Conservation (phyloP, 2,329 filamentous ascomycete genomes). For the Colletotrichum brevisporum region DNA sequence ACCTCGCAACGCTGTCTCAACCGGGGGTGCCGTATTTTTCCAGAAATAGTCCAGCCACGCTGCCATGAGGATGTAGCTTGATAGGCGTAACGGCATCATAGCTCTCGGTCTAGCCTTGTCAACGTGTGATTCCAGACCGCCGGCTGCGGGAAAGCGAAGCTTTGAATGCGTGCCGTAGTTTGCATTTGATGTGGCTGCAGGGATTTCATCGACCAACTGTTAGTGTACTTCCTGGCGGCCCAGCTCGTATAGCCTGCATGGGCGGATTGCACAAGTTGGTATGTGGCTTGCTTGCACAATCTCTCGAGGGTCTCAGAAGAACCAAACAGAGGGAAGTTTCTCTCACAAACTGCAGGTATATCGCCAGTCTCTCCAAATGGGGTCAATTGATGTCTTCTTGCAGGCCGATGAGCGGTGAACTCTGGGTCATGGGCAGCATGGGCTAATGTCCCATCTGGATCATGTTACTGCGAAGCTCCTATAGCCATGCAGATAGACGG, state of each 20-base stretch:
- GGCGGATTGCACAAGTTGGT: not conserved
- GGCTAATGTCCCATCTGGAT: too few relatives aligned
- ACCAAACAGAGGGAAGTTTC: too few relatives aligned
- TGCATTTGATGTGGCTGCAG: not conserved
- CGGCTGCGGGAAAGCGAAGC: constrained; percentile 1
- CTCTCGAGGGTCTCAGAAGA: not conserved
- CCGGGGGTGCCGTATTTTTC: not conserved
- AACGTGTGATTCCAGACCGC: constrained; percentile 18
- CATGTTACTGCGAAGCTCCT: too few relatives aligned
- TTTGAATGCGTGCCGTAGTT: constrained; percentile 1
- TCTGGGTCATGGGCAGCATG: not conserved
- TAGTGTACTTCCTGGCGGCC: not conserved
- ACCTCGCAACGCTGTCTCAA: constrained; percentile 17
- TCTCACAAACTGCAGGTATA: too few relatives aligned
- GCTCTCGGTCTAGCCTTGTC: constrained; percentile 1
- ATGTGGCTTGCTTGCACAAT: constrained; percentile 2
- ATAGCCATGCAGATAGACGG: too few relatives aligned
- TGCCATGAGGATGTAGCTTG: not conserved
- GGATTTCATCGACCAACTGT: not conserved
- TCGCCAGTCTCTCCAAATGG: too few relatives aligned
- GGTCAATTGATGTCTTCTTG: too few relatives aligned
- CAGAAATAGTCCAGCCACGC: constrained; percentile 10
- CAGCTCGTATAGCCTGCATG: constrained; percentile 1
- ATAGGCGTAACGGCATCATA: not conserved
- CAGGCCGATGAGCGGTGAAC: too few relatives aligned